Percentiles rank a stretch among this genome's conserved stretches.
Evolutionary conservation across 768 basidiomycete genomes (phyloP).

Genomic region (Boletus huronensis): DNA sequence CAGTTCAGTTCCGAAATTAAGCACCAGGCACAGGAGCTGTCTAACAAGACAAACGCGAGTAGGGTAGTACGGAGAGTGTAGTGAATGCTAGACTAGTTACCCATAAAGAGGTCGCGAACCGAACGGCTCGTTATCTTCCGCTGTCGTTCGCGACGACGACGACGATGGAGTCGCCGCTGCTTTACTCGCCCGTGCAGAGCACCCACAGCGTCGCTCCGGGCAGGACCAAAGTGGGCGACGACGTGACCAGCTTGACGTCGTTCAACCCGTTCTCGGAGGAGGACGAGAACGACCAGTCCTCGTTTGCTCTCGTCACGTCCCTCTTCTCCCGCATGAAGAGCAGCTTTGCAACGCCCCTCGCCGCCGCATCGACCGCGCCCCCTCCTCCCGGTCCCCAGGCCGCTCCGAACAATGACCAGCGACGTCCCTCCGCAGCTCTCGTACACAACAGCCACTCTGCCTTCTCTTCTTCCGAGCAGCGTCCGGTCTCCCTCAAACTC

Average conservation of each 20-base stretch:
- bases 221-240: conserved; percentile 52
- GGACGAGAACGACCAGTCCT: conserved; percentile 85
- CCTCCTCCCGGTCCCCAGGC: conserved; percentile 32
- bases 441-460: conserved; percentile 45
- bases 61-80: conserved; percentile 23
- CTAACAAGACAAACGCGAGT: conserved; percentile 38
- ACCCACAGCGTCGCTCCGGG: conserved; percentile 42
- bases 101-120: conserved; percentile 15
- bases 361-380: conserved; percentile 44
- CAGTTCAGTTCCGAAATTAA: conserved; percentile 61
- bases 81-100: not conserved
- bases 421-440: conserved; percentile 54
- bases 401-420: conserved; percentile 41
- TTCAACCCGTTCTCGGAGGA: conserved; percentile 94
- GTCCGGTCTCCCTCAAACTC: conserved; percentile 54
- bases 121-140: conserved; percentile 7
- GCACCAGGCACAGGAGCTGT: conserved; percentile 50
- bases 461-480: conserved; percentile 49
- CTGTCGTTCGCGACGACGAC: not conserved
- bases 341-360: conserved; percentile 65
- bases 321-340: conserved; percentile 80
- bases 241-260: conserved; percentile 73
- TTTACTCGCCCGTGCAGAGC: conserved; percentile 29
- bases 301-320: conserved; percentile 79
- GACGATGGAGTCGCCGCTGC: conserved; percentile 35